A percentile compares a stretch with the other conserved stretches of the same genome.
Evolutionary conservation across 345 rosid genomes (phyloP).

Genomic region (Pistacia atlantica): DNA sequence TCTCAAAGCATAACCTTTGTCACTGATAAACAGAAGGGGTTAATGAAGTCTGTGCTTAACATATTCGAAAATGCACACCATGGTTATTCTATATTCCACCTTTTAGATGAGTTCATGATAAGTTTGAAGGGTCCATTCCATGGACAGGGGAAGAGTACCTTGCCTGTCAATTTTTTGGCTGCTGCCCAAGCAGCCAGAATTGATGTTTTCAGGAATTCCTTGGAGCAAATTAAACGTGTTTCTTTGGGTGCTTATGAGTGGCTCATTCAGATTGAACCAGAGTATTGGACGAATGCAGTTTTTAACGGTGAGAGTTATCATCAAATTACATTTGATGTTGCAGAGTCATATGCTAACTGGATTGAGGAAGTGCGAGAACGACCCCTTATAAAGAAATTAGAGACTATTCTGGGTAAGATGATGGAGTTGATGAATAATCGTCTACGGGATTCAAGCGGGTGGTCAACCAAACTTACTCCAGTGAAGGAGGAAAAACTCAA

Average conservation of each 20-base stretch:
- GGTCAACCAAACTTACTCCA: conserved; percentile 75
- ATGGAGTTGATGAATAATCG: conserved; percentile 58
- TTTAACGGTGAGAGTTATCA: conserved; percentile 78
- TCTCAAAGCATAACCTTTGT: conserved; percentile 67
- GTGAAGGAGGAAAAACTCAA: conserved; percentile 59
- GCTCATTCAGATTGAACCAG: conserved; percentile 72
- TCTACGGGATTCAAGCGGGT: conserved; percentile 44
- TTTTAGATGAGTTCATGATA: conserved; percentile 73
- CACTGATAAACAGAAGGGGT: conserved; percentile 74
- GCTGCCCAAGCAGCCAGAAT: conserved; percentile 75
- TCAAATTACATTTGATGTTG: conserved; percentile 59
- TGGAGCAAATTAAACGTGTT: conserved; percentile 63
- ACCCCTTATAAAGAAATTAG: conserved; percentile 68
- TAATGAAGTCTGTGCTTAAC: conserved; percentile 56
- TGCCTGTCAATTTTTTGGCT: conserved; percentile 61
- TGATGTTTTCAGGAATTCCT: conserved; percentile 54
- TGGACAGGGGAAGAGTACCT: conserved; percentile 77
- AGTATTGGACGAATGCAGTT: conserved; percentile 63
- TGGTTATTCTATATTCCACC: conserved; percentile 74
- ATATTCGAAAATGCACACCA: conserved; percentile 66
- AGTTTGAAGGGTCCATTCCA: conserved; percentile 75
- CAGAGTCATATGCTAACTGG: conserved; percentile 66
- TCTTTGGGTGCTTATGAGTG: conserved; percentile 80
- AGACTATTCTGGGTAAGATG: conserved; percentile 44
- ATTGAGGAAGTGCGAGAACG: conserved; percentile 71